phyloP scores from a whole-genome alignment of 2,329 filamentous ascomycete genomes.

The Aspergillus sergii region DNA sequence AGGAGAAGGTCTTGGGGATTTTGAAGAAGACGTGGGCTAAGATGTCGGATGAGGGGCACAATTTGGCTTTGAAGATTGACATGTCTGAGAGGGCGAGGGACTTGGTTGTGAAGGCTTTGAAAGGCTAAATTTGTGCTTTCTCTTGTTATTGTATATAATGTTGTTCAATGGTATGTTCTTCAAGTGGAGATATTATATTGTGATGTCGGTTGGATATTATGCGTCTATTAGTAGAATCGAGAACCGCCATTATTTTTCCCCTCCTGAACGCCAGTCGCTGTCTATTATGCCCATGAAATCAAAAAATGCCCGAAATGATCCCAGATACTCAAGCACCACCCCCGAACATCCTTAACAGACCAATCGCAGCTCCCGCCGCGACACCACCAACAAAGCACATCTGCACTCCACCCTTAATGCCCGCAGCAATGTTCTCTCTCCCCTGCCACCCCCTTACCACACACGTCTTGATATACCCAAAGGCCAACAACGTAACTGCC shows the following conservation, averaged over 20 bases:
- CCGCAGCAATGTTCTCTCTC: slow-evolving; percentile 53
- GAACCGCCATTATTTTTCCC: background rate
- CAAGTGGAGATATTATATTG: background rate
- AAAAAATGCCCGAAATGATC: slow-evolving; percentile 8
- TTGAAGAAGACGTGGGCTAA: slow-evolving; percentile 75
- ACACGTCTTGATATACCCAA: slow-evolving; percentile 49
- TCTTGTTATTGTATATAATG: slow-evolving; percentile 6
- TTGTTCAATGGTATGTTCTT: background rate
- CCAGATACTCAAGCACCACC: slow-evolving; percentile 28
- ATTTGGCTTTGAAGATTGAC: slow-evolving; percentile 66
- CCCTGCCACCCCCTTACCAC: slow-evolving; percentile 50
- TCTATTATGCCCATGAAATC: slow-evolving; percentile 9
- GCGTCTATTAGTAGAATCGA: background rate
- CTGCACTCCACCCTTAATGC: slow-evolving; percentile 63
- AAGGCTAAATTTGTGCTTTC: slow-evolving; percentile 19
- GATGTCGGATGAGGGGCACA: slow-evolving; percentile 66
- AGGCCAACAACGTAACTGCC: slow-evolving; percentile 43
- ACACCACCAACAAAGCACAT: slow-evolving; percentile 67
- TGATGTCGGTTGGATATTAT: background rate
- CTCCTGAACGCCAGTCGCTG: slow-evolving; percentile 7
- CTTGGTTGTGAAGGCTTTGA: slow-evolving; percentile 66
- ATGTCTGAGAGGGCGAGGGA: slow-evolving; percentile 64
- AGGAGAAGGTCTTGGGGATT: slow-evolving; percentile 75
- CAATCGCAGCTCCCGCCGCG: slow-evolving; percentile 68
- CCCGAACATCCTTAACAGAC: slow-evolving; percentile 60